Evolutionary conservation across 148 eudicot genomes (phyloP).

Genomic region (Heliamphora exappendiculata): DNA sequence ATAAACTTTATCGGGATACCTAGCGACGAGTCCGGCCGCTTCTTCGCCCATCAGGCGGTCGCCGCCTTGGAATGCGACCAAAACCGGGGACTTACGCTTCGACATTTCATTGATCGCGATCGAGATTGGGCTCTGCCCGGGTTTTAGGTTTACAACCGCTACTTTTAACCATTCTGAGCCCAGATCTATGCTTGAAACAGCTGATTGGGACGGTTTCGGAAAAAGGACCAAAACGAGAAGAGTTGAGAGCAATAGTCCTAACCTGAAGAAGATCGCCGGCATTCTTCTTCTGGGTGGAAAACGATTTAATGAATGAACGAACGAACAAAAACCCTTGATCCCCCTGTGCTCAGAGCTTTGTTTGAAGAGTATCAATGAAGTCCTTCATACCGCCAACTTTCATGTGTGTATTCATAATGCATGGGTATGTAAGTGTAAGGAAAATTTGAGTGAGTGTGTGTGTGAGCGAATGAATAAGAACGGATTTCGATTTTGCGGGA

Average conservation of each 20-base stretch:
- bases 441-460: background rate
- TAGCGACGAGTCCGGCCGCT: slow-evolving; percentile 63
- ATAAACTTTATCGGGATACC: slow-evolving; percentile 79
- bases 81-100: slow-evolving; percentile 74
- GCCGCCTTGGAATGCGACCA: slow-evolving; percentile 62
- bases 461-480: background rate
- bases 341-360: background rate
- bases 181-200: slow-evolving; percentile 84
- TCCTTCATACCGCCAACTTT: background rate
- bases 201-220: slow-evolving; percentile 38
- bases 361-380: background rate
- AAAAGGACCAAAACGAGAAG: slow-evolving; percentile 27
- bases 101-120: slow-evolving; percentile 97
- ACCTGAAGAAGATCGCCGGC: slow-evolving; percentile 23
- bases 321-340: too few relatives aligned
- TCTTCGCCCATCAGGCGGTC: slow-evolving; percentile 82
- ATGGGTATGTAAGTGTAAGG: background rate
- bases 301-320: too few relatives aligned
- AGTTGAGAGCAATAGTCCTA: slow-evolving; percentile 28
- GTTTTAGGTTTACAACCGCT: slow-evolving; percentile 83
- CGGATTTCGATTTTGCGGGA: slow-evolving; percentile 15
- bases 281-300: background rate
- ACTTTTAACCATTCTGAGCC: slow-evolving; percentile 97
- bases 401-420: background rate
- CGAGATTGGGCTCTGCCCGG: slow-evolving; percentile 79